phyloP scores from a whole-genome alignment of 768 basidiomycete species.

The Collybia sordida region DNA sequence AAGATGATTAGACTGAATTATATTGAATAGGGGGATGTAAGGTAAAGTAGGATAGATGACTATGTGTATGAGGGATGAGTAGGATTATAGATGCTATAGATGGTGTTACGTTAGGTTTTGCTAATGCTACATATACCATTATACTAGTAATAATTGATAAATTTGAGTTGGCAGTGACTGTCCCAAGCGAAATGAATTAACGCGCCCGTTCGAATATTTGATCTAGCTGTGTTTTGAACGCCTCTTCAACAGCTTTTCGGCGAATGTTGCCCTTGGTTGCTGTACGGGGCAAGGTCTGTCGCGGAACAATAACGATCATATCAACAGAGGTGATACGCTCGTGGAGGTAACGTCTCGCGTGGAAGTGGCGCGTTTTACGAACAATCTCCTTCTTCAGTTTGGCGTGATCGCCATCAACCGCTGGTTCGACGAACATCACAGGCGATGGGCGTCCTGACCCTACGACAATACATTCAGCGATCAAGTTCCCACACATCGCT shows the following conservation, averaged over 20 bases:
- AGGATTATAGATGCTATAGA: neutral
- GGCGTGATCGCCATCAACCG: slow-evolving; percentile 46
- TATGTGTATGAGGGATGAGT: neutral
- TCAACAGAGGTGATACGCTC: slow-evolving; percentile 68
- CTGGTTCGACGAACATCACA: slow-evolving; percentile 72
- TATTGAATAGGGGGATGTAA: neutral
- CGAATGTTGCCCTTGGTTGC: slow-evolving; percentile 84
- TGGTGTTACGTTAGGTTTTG: neutral
- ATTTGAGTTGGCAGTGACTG: neutral
- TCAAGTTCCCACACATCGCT: slow-evolving; percentile 59
- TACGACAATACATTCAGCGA: slow-evolving; percentile 76
- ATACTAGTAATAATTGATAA: neutral
- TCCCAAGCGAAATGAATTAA: slow-evolving; percentile 1
- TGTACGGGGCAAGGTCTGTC: slow-evolving; percentile 70
- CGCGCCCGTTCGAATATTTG: slow-evolving; percentile 40
- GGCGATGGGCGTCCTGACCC: slow-evolving; percentile 77
- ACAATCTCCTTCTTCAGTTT: slow-evolving; percentile 72
- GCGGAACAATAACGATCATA: slow-evolving; percentile 67
- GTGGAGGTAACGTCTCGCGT: slow-evolving; percentile 73
- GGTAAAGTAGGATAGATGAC: neutral
- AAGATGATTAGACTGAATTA: neutral
- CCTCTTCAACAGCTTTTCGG: slow-evolving; percentile 71
- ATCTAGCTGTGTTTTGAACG: slow-evolving; percentile 58
- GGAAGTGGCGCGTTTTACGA: slow-evolving; percentile 71
- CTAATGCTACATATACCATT: slow-evolving; percentile 3